Base-by-base conservation (phyloP, 1,284 basidiomycete genomes). In the Pisolithus thermaeus region DNA sequence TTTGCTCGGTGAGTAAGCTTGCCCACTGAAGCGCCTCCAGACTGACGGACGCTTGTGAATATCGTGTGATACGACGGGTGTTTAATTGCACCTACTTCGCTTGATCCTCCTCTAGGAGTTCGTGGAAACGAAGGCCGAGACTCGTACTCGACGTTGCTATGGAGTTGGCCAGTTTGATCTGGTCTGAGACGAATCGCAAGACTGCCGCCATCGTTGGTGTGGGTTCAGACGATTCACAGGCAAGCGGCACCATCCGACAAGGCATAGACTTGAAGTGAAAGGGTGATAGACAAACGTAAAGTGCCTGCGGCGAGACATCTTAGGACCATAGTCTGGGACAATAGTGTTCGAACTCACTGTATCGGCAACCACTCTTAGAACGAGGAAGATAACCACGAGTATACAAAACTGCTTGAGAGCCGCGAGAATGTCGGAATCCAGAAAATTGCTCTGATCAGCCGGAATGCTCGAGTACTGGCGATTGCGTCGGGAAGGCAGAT, bases 141-240 rank as follows among this genome's bases (percentile, higher is more conserved):
- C 54, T 38, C 9, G 46, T 44, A 23, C 53, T 66, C 20, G 67
- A 41, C 0, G 62, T 60, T 4, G 64, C 61, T 27, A 68, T 20
- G 36, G 52, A 54, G 16, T 54, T 68, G 9, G 64, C 61, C 6
- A 69, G 65, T 20, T 55, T 55, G 9, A 63, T 58, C 44, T 69
- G 64, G 22, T 65, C 63, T 1, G 52, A 57, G 39, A 66, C 47
- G 28, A 70, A 70, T 22, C 56, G 53, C 23, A 64, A 32, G 32
- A 64, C 50, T 8, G 55, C 58, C 1, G 32, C 46, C 27, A 65
- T 56, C 11, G 64, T 56, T 25, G 56, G 53, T 6, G 39, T 44
- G 22, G 56, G 51, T 50, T 55, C 54, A 14, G 18, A 35, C 30
- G 44, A 36, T 18, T 46, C 8, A 20, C 8, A 35, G 44, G 28